phyloP scores from a whole-genome alignment of 2,329 filamentous ascomycete genomes.

The Fusarium metavorans region DNA sequence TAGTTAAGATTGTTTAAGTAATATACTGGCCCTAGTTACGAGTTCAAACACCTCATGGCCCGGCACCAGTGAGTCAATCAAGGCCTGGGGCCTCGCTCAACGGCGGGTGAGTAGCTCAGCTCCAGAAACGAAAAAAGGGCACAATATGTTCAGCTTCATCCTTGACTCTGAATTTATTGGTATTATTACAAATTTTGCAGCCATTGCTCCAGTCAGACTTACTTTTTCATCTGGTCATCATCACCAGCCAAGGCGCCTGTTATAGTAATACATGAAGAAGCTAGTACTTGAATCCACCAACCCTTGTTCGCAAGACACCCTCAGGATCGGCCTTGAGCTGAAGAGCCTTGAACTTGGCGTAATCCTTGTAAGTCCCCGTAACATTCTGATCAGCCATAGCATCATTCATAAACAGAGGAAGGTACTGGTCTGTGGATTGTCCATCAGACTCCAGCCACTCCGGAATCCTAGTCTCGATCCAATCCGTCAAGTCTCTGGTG shows the following conservation, averaged over 20 bases:
- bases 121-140: background rate
- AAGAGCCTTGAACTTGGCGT: background rate
- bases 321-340: background rate
- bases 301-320: background rate
- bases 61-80: background rate
- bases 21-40: background rate
- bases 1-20: background rate
- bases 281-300: slow-evolving; percentile 4
- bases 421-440: background rate
- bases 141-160: background rate
- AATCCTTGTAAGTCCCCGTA: background rate
- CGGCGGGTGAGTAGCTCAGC: too few species aligned
- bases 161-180: background rate
- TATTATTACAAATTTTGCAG: background rate
- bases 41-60: background rate
- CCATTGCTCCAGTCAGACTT: background rate
- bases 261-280: background rate
- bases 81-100: too few species aligned
- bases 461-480: slow-evolving; percentile 4
- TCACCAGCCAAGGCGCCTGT: fast-evolving
- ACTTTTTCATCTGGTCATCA: background rate
- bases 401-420: slow-evolving; percentile 4
- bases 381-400: slow-evolving; percentile 6
- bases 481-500: slow-evolving; percentile 8
- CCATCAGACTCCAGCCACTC: background rate